These are phyloP conservation scores for Beauveria rudraprayagi DNA, from an alignment of 2,329 filamentous ascomycete species.

Conservation along the genomic window DNA sequence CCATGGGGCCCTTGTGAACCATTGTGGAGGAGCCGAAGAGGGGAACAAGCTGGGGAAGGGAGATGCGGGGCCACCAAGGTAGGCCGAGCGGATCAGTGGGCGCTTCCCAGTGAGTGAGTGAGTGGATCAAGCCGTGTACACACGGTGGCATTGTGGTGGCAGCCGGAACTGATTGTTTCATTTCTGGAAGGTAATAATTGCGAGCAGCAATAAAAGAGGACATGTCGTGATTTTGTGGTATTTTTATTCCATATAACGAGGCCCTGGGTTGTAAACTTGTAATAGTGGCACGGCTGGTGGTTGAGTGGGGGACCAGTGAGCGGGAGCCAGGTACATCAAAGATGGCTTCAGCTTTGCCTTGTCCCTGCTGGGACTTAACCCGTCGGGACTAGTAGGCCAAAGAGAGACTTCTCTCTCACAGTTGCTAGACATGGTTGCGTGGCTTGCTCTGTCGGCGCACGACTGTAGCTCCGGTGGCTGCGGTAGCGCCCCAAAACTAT, in stretches of 20 bases:
- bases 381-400: background rate
- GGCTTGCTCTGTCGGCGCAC: background rate
- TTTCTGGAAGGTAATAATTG: too few relatives aligned
- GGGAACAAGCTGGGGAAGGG: conserved; percentile 6
- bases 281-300: background rate
- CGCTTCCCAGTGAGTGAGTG: background rate
- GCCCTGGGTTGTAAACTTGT: background rate
- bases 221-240: background rate
- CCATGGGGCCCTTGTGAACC: conserved; percentile 2
- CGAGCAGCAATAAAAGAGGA: background rate
- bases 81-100: background rate
- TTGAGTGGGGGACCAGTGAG: background rate
- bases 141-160: background rate
- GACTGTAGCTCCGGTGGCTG: background rate
- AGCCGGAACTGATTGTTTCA: background rate
- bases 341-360: too few relatives aligned
- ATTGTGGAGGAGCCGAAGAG: conserved; percentile 5
- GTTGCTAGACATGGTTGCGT: background rate
- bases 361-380: background rate
- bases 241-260: background rate
- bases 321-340: too few relatives aligned
- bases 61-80: background rate
- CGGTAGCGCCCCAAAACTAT: background rate
- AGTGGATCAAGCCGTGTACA: too few relatives aligned
- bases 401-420: background rate